phyloP scores from a whole-genome alignment of 345 rosid genomes.

The Salix caprea region DNA sequence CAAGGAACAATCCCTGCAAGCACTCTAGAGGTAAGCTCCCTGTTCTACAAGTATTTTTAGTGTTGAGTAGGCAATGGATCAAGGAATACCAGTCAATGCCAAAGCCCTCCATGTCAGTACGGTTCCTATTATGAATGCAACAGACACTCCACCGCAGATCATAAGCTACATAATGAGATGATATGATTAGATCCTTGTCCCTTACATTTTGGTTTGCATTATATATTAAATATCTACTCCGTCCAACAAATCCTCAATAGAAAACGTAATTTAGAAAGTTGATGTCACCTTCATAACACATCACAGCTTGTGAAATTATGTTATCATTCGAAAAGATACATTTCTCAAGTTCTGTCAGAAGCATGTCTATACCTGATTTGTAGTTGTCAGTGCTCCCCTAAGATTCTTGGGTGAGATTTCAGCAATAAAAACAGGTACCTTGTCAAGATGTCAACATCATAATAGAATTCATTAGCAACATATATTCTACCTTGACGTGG shows the following conservation, averaged over 20 bases:
- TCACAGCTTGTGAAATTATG: no score
- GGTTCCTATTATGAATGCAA: conserved; percentile 58
- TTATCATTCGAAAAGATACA: not conserved
- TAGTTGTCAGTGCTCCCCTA: conserved; percentile 70
- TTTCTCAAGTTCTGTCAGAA: not conserved
- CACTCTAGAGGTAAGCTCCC: not conserved
- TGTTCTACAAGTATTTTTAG: conserved; percentile 6
- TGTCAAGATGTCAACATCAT: not conserved
- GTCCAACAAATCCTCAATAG: no score
- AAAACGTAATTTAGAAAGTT: no score
- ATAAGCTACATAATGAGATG: conserved; percentile 35
- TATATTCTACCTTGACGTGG: no score
- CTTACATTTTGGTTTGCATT: no score
- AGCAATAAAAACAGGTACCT: conserved; percentile 79
- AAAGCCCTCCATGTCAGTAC: conserved; percentile 64
- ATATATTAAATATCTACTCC: no score
- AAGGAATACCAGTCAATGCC: conserved; percentile 58
- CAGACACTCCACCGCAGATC: conserved; percentile 61
- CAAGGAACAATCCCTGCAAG: conserved; percentile 62
- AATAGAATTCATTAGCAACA: no score
- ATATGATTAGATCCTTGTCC: no score
- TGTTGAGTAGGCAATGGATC: not conserved
- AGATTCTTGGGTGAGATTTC: conserved; percentile 81
- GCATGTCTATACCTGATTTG: conserved; percentile 41
- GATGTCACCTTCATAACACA: no score